phyloP scores from a whole-genome alignment of 1,139 yeast genomes.

The Candida glucosophila region DNA sequence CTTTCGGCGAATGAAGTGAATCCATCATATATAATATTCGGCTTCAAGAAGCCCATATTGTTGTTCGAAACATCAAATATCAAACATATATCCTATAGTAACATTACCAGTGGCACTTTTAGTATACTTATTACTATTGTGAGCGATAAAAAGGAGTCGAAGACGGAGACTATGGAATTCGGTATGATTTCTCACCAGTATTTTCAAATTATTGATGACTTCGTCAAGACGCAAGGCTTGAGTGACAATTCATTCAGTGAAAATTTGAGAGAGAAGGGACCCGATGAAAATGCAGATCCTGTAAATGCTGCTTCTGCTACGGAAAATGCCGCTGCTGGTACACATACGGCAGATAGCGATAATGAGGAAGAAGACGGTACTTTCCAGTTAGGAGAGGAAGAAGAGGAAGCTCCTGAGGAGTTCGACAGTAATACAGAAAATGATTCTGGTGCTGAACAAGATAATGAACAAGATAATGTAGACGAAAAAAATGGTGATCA shows the following conservation, averaged over 20 bases:
- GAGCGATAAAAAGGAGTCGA: conserved; percentile 24
- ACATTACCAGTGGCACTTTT: conserved; percentile 81
- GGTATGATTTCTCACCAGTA: conserved; percentile 87
- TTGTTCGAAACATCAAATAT: conserved; percentile 52
- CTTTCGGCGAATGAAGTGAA: conserved; percentile 24
- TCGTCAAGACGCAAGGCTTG: conserved; percentile 57
- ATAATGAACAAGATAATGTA: conserved; percentile 14
- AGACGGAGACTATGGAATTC: conserved; percentile 46
- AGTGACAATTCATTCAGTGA: conserved; percentile 79
- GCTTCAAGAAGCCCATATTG: conserved; percentile 82
- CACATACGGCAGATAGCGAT: conserved; percentile 11
- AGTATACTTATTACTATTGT: conserved; percentile 41
- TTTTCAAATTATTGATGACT: conserved; percentile 63
- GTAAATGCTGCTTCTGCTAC: conserved; percentile 2
- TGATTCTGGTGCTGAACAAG: conserved; percentile 10
- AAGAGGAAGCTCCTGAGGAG: conserved; percentile 24
- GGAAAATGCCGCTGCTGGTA: conserved; percentile 4
- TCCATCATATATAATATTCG: conserved; percentile 66
- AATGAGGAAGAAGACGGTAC: conserved; percentile 21
- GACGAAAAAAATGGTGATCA: conserved; percentile 6
- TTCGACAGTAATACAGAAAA: conserved; percentile 18
- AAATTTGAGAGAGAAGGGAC: conserved; percentile 61
- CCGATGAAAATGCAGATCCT: conserved; percentile 30
- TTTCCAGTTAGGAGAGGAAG: conserved; percentile 17
- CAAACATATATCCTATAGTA: conserved; percentile 68